Evolutionary conservation across 345 rosid species (phyloP).

Genomic region (Brassica rapa): DNA sequence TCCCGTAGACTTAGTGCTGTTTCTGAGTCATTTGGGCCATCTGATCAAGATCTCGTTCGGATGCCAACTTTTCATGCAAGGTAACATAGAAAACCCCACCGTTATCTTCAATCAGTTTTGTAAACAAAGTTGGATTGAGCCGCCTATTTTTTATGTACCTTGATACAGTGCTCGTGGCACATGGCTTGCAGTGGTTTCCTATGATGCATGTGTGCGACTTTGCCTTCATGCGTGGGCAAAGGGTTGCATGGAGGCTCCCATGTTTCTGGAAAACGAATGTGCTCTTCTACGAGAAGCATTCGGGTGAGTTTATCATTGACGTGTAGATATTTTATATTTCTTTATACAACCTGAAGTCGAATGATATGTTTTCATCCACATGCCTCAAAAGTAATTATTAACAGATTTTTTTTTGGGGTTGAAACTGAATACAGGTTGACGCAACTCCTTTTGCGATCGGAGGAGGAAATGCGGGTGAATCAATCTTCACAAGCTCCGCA

Average conservation of each 20-base stretch:
- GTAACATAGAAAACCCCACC: slow-evolving; percentile 38
- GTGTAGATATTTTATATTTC: neutral
- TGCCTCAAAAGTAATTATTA: slow-evolving; percentile 13
- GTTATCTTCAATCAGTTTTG: neutral
- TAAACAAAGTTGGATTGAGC: neutral
- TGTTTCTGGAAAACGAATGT: slow-evolving; percentile 93
- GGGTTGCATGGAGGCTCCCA: slow-evolving; percentile 99
- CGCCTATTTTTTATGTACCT: slow-evolving; percentile 5
- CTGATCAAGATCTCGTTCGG: slow-evolving; percentile 65
- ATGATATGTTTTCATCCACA: slow-evolving; percentile 11
- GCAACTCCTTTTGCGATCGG: slow-evolving; percentile 81
- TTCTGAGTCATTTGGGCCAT: slow-evolving; percentile 43
- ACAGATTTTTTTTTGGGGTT: neutral
- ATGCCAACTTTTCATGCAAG: slow-evolving; percentile 93
- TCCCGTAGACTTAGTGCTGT: slow-evolving; percentile 50
- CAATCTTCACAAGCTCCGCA: slow-evolving; percentile 61
- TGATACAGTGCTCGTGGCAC: slow-evolving; percentile 79
- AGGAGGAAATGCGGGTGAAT: slow-evolving; percentile 77
- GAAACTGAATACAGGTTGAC: slow-evolving; percentile 53
- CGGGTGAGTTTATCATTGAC: slow-evolving; percentile 53
- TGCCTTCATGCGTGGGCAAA: slow-evolving; percentile 99
- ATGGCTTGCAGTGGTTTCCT: slow-evolving; percentile 93
- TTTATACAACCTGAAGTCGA: neutral
- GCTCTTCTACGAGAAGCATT: slow-evolving; percentile 80
- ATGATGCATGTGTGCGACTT: slow-evolving; percentile 94